Evolutionary conservation across 495 filamentous ascomycete genomes (phyloP).

Genomic region (Trichodelitschia bisporula): DNA sequence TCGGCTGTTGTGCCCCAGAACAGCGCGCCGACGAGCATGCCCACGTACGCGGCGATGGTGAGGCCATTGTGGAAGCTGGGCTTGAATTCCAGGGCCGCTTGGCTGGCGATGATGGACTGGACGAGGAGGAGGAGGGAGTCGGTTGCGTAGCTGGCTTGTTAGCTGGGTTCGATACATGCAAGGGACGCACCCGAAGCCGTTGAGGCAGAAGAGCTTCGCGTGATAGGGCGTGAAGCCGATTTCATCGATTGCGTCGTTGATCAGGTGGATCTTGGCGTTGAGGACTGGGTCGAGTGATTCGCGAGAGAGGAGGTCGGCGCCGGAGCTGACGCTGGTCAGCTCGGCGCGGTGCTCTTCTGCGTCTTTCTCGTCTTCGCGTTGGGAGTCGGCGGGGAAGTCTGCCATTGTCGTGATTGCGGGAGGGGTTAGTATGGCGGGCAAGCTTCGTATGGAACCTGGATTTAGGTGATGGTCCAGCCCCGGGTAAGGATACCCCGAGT

Average conservation of each 20-base stretch:
- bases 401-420: no score
- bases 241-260: constrained; percentile 51
- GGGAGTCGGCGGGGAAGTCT: no score
- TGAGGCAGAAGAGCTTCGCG: constrained; percentile 38
- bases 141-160: constrained; percentile 29
- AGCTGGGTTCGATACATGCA: not conserved
- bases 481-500: no score
- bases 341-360: no score
- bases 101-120: constrained; percentile 34
- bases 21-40: constrained; percentile 26
- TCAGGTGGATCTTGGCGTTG: constrained; percentile 40
- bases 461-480: no score
- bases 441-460: no score
- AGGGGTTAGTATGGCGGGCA: no score
- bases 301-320: constrained; percentile 12
- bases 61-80: constrained; percentile 27
- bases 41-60: constrained; percentile 33
- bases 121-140: constrained; percentile 43
- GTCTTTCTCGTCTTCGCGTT: no score
- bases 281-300: constrained; percentile 33
- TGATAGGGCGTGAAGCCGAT: constrained; percentile 48
- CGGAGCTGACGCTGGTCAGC: no score
- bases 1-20: constrained; percentile 31
- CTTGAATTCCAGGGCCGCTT: constrained; percentile 33
- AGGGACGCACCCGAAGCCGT: constrained; percentile 37